Evolutionary conservation across 163 green algal species (phyloP).

Genomic region (Prototheca cutis): DNA sequence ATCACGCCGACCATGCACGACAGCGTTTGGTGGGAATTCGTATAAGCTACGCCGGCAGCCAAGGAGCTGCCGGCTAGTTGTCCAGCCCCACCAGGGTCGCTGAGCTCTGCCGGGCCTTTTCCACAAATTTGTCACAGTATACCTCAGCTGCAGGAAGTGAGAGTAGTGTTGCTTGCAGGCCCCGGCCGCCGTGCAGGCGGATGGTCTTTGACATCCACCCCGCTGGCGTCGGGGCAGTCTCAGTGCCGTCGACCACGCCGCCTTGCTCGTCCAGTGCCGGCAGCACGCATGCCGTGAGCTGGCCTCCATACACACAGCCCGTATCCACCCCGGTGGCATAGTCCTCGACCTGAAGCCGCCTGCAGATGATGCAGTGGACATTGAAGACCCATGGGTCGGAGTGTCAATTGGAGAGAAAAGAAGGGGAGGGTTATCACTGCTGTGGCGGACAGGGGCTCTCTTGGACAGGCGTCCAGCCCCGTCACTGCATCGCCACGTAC

Average conservation of each 20-base stretch:
- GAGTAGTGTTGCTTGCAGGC: not conserved
- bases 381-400: too few relatives aligned
- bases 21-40: too few relatives aligned
- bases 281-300: conserved; percentile 51
- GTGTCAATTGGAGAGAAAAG: too few relatives aligned
- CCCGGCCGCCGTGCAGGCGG: not conserved
- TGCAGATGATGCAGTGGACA: too few relatives aligned
- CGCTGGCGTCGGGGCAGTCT: not conserved
- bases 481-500: not conserved
- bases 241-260: not conserved
- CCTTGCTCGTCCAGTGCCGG: conserved; percentile 2
- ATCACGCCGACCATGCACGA: too few relatives aligned
- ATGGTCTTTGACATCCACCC: not conserved
- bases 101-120: too few relatives aligned
- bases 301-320: conserved; percentile 51
- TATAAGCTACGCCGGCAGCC: too few relatives aligned
- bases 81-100: conserved; percentile 12
- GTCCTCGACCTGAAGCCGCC: conserved; percentile 34
- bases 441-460: too few relatives aligned
- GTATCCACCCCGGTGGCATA: conserved; percentile 61
- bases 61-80: too few relatives aligned
- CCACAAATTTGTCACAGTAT: not conserved
- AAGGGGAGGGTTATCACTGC: too few relatives aligned
- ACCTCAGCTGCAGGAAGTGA: not conserved
- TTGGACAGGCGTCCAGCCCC: too few relatives aligned